Evolutionary conservation across 306 rosid species (phyloP).

Genomic region (Datisca glomerata): DNA sequence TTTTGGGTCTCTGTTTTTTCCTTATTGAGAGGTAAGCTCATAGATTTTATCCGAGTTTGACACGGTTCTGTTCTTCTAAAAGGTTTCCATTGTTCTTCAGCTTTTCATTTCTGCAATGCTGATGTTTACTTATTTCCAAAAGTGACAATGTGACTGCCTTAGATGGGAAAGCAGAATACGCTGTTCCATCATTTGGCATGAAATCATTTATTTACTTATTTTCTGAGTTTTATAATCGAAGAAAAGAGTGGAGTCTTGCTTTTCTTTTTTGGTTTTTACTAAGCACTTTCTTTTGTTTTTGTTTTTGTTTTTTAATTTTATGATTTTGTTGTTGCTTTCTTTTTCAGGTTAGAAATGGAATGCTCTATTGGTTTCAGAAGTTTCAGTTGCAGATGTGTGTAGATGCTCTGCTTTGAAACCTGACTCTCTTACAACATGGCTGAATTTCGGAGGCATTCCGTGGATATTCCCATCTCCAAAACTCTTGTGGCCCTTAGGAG

Average conservation of each 20-base stretch:
- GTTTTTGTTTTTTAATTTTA: too few relatives aligned
- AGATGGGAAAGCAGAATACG: too few relatives aligned
- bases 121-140: neutral
- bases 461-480: slow-evolving; percentile 74
- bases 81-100: neutral
- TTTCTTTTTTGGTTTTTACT: too few relatives aligned
- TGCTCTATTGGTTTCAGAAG: too few relatives aligned
- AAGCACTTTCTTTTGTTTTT: too few relatives aligned
- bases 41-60: neutral
- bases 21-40: neutral
- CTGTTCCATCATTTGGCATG: too few relatives aligned
- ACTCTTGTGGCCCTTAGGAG: slow-evolving; percentile 71
- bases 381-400: slow-evolving; percentile 6
- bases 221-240: too few relatives aligned
- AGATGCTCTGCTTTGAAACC: slow-evolving; percentile 1
- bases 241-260: too few relatives aligned
- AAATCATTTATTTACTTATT: too few relatives aligned
- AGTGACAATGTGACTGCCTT: too few relatives aligned
- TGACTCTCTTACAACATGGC: slow-evolving; percentile 18
- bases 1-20: neutral
- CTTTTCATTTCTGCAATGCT: neutral
- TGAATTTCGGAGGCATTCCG: slow-evolving; percentile 80
- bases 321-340: too few relatives aligned
- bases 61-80: neutral
- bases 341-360: too few relatives aligned